Evolutionary conservation across 352 stramenopile species (phyloP).

Genomic region (Globisporangium viniferum): DNA sequence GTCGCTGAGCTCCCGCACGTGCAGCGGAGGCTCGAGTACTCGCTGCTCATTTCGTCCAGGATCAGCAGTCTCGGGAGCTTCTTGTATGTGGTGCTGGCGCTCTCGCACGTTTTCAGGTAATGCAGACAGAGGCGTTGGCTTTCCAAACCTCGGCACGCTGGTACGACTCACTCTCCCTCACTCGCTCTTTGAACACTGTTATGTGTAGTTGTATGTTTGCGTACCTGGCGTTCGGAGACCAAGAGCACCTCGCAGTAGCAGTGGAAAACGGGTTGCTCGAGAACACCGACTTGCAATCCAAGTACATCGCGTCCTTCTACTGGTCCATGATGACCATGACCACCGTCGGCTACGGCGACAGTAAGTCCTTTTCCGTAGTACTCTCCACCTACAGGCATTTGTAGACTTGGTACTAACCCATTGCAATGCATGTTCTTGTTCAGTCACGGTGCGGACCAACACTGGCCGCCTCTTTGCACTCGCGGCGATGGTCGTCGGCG

Average conservation of each 20-base stretch:
- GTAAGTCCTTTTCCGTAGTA: slow-evolving; percentile 26
- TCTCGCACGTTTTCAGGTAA: slow-evolving; percentile 81
- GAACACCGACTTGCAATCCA: slow-evolving; percentile 46
- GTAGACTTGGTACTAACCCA: not conserved
- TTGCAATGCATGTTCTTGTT: not conserved
- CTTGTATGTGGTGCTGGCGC: slow-evolving; percentile 60
- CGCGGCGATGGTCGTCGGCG: slow-evolving; percentile 67
- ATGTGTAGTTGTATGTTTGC: slow-evolving; percentile 56
- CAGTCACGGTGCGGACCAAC: slow-evolving; percentile 73
- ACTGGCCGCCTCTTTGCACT: slow-evolving; percentile 65
- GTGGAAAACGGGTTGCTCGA: slow-evolving; percentile 41
- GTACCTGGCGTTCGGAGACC: slow-evolving; percentile 60
- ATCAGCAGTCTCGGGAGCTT: slow-evolving; percentile 75
- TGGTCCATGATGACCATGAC: slow-evolving; percentile 88
- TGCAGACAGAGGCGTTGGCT: not conserved
- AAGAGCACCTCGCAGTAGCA: slow-evolving; percentile 42
- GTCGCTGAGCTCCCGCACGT: slow-evolving; percentile 56
- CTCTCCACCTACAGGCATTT: not conserved
- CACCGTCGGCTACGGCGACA: slow-evolving; percentile 74
- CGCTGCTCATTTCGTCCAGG: slow-evolving; percentile 73
- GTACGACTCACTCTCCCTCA: not conserved
- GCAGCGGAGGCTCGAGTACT: slow-evolving; percentile 61
- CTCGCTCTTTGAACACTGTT: not conserved
- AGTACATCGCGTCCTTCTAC: slow-evolving; percentile 82
- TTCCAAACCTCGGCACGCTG: not conserved